Evolutionary conservation across 768 basidiomycete species (phyloP), one percentile per base, ranked within the genome.

Genomic region (Cytidiella melzeri): DNA sequence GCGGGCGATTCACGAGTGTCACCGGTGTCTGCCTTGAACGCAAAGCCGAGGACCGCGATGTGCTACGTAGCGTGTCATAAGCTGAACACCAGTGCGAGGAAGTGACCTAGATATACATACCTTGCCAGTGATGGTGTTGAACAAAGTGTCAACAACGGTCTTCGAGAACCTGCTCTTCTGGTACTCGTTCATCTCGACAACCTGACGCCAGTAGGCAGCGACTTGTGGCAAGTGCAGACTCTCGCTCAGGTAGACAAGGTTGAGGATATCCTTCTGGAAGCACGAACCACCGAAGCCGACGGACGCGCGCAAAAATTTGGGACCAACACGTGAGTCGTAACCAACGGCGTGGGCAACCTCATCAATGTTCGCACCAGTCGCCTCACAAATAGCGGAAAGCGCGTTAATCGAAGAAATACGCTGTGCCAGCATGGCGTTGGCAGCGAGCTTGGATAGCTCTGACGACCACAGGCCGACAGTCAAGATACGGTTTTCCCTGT

Each of bases 251-350:
- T 99, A 99, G 40, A 98, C 96, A 54, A 99, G 76, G 74, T 99
- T 99, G 62, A 99, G 83, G 68, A 98, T 98, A 64, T 99, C 95
- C 69, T 99, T 98, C 73, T 98, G 95, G 89, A 99, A 99, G 73
- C 95, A 99, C 11, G 87, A 91, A 30, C 96, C 96, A 53, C 96
- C 95, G 61, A 99, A 99, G 19, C 96, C 95, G 60, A 96, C 93
- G 43, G 85, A 88, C 37, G 92, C 89, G 65, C 89, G 92, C 62
- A 99, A 74, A 81, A 99, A 99, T 67, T 88, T 95, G 59, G 92
- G 80, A 3, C 96, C 96, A 47, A 99, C 77, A 52, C 96, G 91
- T 18, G 84, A 77, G 68, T 99, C 96, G 61, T 82, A 85, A 13
- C 96, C 96, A 60, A 97, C 84, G 7, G 96, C 94, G 63, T 89